phyloP scores from a whole-genome alignment of 2,329 filamentous ascomycete genomes.

The Monilinia laxa region DNA sequence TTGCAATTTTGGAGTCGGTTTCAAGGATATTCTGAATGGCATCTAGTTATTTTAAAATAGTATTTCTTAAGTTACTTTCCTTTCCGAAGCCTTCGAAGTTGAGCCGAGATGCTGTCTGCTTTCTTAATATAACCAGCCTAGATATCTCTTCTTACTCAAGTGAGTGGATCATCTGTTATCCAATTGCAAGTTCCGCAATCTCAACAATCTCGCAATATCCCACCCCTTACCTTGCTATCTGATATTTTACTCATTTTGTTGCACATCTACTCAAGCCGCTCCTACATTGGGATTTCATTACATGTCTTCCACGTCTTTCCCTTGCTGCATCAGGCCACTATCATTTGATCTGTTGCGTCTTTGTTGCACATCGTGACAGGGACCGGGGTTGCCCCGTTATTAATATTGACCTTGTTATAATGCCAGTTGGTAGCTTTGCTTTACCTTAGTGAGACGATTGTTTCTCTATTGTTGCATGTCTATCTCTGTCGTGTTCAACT shows the following conservation, averaged over 20 bases:
- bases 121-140: not conserved
- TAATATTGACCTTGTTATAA: not conserved
- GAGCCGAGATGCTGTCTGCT: not conserved
- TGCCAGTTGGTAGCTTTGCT: not conserved
- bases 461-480: constrained; percentile 8
- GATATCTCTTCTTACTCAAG: constrained; percentile 8
- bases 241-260: constrained; percentile 1
- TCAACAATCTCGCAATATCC: not conserved
- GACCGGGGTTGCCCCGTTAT: constrained; percentile 5
- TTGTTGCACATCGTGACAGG: constrained; percentile 19
- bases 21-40: not conserved
- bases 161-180: constrained; percentile 1
- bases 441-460: not conserved
- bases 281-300: not conserved
- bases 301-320: constrained; percentile 1
- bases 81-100: not conserved
- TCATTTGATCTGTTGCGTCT: constrained; percentile 7
- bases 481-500: constrained; percentile 13
- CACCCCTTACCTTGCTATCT: not conserved
- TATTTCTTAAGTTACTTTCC: not conserved
- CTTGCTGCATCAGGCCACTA: not conserved
- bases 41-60: not conserved
- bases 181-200: not conserved
- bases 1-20: not conserved
- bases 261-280: constrained; percentile 20